Evolutionary conservation across 495 filamentous ascomycete species (phyloP).

Genomic region (Penicillium alfredii): DNA sequence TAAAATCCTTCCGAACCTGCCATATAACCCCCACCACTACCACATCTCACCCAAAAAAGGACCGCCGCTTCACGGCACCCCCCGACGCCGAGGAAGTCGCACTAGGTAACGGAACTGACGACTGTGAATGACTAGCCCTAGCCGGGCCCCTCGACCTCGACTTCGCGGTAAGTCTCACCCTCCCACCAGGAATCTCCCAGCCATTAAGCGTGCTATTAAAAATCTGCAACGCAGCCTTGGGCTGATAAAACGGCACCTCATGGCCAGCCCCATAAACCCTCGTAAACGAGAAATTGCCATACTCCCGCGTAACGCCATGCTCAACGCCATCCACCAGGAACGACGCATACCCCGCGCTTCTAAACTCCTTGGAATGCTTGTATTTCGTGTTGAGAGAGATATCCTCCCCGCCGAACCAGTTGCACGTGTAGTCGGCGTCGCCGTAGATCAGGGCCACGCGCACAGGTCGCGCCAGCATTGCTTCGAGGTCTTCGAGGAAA

Average conservation of each 20-base stretch:
- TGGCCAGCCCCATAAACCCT: slow-evolving; percentile 55
- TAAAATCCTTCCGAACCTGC: too few relatives aligned
- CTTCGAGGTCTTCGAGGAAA: slow-evolving; percentile 47
- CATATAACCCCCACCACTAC: too few relatives aligned
- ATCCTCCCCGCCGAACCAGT: slow-evolving; percentile 42
- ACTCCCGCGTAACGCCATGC: slow-evolving; percentile 49
- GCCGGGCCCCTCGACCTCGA: slow-evolving; percentile 42
- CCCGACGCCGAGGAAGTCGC: too few relatives aligned
- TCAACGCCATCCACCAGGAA: slow-evolving; percentile 35
- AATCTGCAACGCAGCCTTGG: slow-evolving; percentile 43
- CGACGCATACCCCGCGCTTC: slow-evolving; percentile 41
- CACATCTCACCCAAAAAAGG: too few relatives aligned
- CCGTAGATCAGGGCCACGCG: slow-evolving; percentile 65
- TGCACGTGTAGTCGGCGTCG: slow-evolving; percentile 53
- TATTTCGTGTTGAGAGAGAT: slow-evolving; percentile 37
- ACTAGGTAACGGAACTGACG: slow-evolving; percentile 43
- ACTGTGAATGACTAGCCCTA: slow-evolving; percentile 51
- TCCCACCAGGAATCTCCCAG: slow-evolving; percentile 50
- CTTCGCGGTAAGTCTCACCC: slow-evolving; percentile 34
- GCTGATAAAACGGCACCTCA: slow-evolving; percentile 54
- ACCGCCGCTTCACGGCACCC: too few relatives aligned
- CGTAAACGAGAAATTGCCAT: slow-evolving; percentile 51
- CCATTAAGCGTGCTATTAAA: slow-evolving; percentile 49
- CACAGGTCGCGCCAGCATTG: slow-evolving; percentile 49
- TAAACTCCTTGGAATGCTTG: slow-evolving; percentile 34